A percentile compares a stretch with the other conserved stretches of the same genome.
Conservation (phyloP, 2,329 filamentous ascomycete species). For the Pseudocercospora musae region DNA sequence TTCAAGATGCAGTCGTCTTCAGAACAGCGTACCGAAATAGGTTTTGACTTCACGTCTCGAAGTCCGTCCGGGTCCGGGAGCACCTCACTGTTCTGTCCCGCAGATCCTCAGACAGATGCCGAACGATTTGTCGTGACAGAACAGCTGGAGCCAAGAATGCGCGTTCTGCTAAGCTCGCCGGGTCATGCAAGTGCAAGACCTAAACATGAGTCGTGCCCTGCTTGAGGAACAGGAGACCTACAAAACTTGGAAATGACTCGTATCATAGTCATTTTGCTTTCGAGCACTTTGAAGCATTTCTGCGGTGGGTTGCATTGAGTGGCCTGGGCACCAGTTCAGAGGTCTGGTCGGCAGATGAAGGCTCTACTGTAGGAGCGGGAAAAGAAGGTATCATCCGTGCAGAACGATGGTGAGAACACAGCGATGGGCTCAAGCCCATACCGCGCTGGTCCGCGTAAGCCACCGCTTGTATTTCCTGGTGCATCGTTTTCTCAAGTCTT, state of each 20-base stretch:
- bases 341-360: no score
- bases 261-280: background rate
- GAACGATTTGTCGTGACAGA: background rate
- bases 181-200: background rate
- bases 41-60: background rate
- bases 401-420: no score
- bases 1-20: background rate
- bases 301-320: no score
- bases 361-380: no score
- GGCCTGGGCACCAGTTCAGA: no score
- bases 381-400: no score
- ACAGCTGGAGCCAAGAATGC: background rate
- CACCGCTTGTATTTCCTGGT: background rate
- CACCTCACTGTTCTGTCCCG: background rate
- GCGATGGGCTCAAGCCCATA: no score
- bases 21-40: background rate
- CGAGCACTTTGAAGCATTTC: background rate
- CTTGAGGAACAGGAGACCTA: background rate
- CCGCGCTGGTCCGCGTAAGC: background rate
- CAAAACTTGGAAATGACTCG: background rate
- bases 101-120: background rate
- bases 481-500: background rate
- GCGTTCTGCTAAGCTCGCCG: background rate
- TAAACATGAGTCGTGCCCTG: background rate
- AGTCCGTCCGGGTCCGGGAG: background rate